Evolutionary conservation across 129 eudicot species (phyloP).

Genomic region (Flaveria ramosissima): DNA sequence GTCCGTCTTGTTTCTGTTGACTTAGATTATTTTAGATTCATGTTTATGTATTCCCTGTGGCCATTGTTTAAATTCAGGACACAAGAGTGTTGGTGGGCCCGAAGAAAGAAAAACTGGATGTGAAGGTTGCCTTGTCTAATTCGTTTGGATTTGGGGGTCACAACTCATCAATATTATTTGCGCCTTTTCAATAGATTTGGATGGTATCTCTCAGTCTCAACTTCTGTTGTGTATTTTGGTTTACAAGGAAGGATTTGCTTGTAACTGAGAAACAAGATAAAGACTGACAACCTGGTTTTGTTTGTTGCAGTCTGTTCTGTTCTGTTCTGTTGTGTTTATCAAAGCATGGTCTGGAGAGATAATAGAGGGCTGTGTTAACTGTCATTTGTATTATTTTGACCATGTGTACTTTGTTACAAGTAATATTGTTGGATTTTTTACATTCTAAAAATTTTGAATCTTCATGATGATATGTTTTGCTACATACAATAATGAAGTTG

Average conservation of each 20-base stretch:
- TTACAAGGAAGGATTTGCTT: not conserved
- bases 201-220: not conserved
- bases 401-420: constrained; percentile 5
- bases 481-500: not conserved
- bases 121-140: constrained; percentile 78
- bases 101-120: constrained; percentile 65
- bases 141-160: constrained; percentile 92
- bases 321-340: not conserved
- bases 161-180: constrained; percentile 18
- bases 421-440: constrained; percentile 9
- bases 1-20: not conserved
- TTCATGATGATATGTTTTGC: not conserved
- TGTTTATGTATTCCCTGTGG: not conserved
- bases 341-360: not conserved
- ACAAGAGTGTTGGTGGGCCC: constrained; percentile 73
- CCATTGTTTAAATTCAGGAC: constrained; percentile 43
- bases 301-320: not conserved
- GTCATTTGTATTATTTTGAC: constrained; percentile 1
- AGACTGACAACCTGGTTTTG: not conserved
- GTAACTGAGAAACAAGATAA: not conserved
- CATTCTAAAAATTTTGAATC: constrained; percentile 2
- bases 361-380: not conserved
- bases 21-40: not conserved
- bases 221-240: not conserved
- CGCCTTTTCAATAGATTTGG: constrained; percentile 15